Evolutionary conservation across 1,284 basidiomycete species (phyloP).

Genomic region (Tilletia setariae): DNA sequence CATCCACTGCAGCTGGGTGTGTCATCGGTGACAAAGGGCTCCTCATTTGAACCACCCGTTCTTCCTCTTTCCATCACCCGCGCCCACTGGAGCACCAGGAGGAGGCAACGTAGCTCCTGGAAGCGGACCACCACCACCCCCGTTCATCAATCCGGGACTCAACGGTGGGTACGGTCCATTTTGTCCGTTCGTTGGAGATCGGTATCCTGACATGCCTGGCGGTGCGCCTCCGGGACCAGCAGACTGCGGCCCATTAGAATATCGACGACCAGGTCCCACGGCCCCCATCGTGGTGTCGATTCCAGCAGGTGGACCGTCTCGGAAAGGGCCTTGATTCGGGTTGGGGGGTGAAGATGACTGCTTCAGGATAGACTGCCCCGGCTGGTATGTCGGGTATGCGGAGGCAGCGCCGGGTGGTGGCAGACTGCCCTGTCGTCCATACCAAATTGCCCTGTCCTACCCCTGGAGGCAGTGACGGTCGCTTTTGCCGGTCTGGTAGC

Average conservation of each 20-base stretch:
- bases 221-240: not conserved
- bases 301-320: too few relatives aligned
- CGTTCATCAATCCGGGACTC: not conserved
- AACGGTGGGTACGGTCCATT: not conserved
- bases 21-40: not conserved
- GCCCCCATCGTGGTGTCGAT: too few relatives aligned
- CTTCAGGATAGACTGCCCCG: slow-evolving; percentile 8
- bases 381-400: slow-evolving; percentile 10
- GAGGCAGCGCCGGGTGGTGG: not conserved
- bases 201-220: not conserved
- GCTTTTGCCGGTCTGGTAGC: slow-evolving; percentile 41
- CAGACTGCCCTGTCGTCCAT: not conserved
- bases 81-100: not conserved
- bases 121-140: not conserved
- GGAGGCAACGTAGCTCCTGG: not conserved
- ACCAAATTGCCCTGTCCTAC: slow-evolving; percentile 27
- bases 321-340: not conserved
- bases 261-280: too few relatives aligned
- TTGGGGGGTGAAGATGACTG: not conserved
- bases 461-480: slow-evolving; percentile 51
- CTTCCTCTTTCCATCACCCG: not conserved
- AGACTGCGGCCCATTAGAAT: too few relatives aligned
- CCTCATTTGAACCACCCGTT: not conserved
- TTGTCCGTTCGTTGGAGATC: not conserved
- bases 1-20: not conserved